Percentiles rank a stretch among this genome's conserved stretches.
These are phyloP conservation scores for Chlamydomonas sphaeroides DNA, from an alignment of 139 green algal species.

Conservation along the genomic window DNA sequence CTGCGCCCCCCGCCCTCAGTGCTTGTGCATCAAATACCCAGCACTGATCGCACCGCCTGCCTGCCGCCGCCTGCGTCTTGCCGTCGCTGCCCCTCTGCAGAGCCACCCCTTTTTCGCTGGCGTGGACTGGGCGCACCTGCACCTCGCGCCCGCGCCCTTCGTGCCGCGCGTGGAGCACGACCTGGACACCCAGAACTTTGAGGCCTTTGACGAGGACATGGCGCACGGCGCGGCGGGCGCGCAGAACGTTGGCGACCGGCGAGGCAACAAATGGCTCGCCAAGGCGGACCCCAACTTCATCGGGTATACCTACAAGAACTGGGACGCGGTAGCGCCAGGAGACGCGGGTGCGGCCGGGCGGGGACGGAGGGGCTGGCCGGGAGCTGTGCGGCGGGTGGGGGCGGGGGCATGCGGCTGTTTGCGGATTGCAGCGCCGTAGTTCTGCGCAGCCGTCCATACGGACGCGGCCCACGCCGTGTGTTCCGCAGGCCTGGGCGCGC, in stretches of 20 bases:
- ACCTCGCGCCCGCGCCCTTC: conserved; percentile 76
- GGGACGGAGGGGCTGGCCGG: no score
- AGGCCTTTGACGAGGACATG: conserved; percentile 93
- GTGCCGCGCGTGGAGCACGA: conserved; percentile 84
- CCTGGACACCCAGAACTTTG: conserved; percentile 98
- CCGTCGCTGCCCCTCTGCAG: no score
- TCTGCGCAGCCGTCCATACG: no score
- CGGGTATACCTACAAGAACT: conserved; percentile 98
- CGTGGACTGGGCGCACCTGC: conserved; percentile 86
- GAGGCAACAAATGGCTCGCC: conserved; percentile 41
- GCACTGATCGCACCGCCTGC: no score
- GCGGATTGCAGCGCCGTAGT: no score
- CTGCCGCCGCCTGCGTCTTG: no score
- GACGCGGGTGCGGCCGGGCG: conserved; percentile 2
- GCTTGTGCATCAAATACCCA: no score
- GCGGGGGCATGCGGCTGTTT: no score
- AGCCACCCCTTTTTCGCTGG: conserved; percentile 93
- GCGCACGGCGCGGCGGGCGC: background rate
- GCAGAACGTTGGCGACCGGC: conserved; percentile 2
- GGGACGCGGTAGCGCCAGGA: conserved; percentile 74
- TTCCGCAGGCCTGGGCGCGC: background rate
- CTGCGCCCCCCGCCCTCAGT: conserved; percentile 76
- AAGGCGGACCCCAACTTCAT: conserved; percentile 92
- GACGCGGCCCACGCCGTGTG: no score
- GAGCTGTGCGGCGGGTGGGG: no score